Base-by-base conservation (phyloP, 805 yeast species). In the Grigorovia yakushimaensis region DNA sequence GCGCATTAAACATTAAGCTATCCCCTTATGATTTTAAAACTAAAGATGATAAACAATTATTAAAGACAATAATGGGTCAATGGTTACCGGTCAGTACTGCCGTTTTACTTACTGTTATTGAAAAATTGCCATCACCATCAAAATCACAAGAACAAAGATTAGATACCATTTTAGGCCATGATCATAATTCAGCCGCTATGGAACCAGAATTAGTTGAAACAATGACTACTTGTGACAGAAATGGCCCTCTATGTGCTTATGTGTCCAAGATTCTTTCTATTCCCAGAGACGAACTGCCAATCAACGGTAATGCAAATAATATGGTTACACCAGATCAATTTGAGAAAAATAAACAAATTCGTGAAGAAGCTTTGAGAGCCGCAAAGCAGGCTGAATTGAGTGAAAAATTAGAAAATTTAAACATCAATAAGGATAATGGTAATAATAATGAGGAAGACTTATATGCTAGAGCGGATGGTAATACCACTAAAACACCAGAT, bases 51-150 rank as follows among this genome's bases (percentile, higher is more conserved):
- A 81, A 79, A 51, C 71, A 69, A 47, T 65, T 88, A 41, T 62
- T 88, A 18, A 75, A 73, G 47, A 71, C 79, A 7, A 76, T 93
- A 4, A 79, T 91, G 78, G 79, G 88, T 1, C 97, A 91, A 60
- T 93, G 98, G 97, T 69, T 93, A 20, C 98, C 99, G 0, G 78
- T 93, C 4, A 84, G 97, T 21, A 82, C 85, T 37, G 86, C 98
- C 0, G 76, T 91, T 8, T 67, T 93, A 24, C 73, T 93, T 9
- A 80, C 95, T 1, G 95, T 91, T 4, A 82, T 89, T 30, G 93
- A 88, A 49, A 78, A 79, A 51, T 64, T 93, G 43, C 96, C 97
- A 0, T 84, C 94, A 7, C 98, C 98, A 1, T 57, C 73, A 5
- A 70, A 61, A 1, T 85, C 97, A 0, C 99, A 93, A 63, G 66